Percentiles rank a stretch among this genome's conserved stretches.
phyloP scores from a whole-genome alignment of 2,329 filamentous ascomycete species.

The Myotisia sp. region DNA sequence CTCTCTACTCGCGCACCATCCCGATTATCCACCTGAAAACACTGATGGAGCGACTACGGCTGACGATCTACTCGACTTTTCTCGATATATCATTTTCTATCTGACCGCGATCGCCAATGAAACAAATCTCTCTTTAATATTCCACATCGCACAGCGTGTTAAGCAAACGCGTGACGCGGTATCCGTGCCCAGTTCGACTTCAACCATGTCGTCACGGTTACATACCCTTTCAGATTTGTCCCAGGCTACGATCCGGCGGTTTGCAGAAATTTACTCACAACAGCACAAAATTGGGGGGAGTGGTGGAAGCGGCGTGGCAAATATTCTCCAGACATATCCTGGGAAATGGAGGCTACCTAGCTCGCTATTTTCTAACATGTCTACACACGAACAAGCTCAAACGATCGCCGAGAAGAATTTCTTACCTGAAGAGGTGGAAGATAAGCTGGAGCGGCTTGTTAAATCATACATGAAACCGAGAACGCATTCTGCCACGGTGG shows the following conservation, averaged over 20 bases:
- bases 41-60: conserved; percentile 33
- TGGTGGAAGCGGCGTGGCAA: conserved; percentile 21
- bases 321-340: conserved; percentile 64
- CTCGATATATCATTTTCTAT: conserved; percentile 82
- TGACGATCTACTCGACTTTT: conserved; percentile 59
- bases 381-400: conserved; percentile 64
- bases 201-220: conserved; percentile 36
- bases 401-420: conserved; percentile 77
- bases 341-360: conserved; percentile 67
- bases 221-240: conserved; percentile 82
- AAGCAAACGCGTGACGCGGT: conserved; percentile 81
- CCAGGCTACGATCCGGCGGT: conserved; percentile 66
- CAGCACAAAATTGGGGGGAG: conserved; percentile 31
- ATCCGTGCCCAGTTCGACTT: conserved; percentile 32
- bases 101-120: conserved; percentile 68
- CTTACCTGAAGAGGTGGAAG: conserved; percentile 61
- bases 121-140: conserved; percentile 75
- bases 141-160: conserved; percentile 79
- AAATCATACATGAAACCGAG: conserved; percentile 51
- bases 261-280: conserved; percentile 76
- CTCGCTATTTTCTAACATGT: conserved; percentile 61
- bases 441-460: conserved; percentile 63
- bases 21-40: conserved; percentile 50
- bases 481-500: conserved; percentile 19
- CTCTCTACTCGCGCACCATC: conserved; percentile 82